These are phyloP conservation scores for Claviceps sp. DNA, from an alignment of 2,329 filamentous ascomycete species.

Conservation along the genomic window DNA sequence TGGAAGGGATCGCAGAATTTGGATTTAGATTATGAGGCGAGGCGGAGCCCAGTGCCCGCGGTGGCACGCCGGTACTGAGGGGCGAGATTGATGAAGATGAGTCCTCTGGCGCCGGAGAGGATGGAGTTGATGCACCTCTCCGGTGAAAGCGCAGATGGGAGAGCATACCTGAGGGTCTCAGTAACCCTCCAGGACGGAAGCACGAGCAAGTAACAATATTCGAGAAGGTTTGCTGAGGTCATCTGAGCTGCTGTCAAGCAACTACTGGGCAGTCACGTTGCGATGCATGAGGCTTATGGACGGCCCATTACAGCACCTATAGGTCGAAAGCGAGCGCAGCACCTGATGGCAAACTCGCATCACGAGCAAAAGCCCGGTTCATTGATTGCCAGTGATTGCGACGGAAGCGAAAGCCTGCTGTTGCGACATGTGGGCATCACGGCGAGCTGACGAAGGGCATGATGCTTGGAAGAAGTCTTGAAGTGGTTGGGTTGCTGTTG, in stretches of 20 bases:
- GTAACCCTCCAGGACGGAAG: not conserved
- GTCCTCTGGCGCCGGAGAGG: constrained; percentile 38
- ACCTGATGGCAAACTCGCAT: not conserved
- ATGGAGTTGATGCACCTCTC: constrained; percentile 41
- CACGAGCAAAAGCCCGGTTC: not conserved
- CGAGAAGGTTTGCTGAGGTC: not conserved
- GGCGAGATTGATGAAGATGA: constrained; percentile 25
- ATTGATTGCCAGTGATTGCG: not conserved
- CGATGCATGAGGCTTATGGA: not conserved
- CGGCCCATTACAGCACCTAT: not conserved
- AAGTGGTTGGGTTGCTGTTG: not conserved
- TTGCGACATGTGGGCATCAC: not conserved
- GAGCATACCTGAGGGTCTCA: constrained; percentile 24
- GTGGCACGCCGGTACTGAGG: constrained; percentile 24
- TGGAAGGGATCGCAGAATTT: constrained; percentile 19
- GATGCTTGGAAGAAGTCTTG: not conserved
- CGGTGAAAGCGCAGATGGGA: constrained; percentile 46
- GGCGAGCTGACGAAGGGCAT: not conserved
- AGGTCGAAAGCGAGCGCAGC: not conserved
- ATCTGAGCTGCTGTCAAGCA: not conserved
- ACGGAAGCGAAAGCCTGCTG: not conserved
- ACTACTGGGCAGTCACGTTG: constrained; percentile 1
- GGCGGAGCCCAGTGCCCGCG: constrained; percentile 25
- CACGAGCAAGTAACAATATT: not conserved
- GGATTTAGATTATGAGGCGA: constrained; percentile 22